phyloP scores from a whole-genome alignment of 768 basidiomycete genomes.

The Amanita rubescens region DNA sequence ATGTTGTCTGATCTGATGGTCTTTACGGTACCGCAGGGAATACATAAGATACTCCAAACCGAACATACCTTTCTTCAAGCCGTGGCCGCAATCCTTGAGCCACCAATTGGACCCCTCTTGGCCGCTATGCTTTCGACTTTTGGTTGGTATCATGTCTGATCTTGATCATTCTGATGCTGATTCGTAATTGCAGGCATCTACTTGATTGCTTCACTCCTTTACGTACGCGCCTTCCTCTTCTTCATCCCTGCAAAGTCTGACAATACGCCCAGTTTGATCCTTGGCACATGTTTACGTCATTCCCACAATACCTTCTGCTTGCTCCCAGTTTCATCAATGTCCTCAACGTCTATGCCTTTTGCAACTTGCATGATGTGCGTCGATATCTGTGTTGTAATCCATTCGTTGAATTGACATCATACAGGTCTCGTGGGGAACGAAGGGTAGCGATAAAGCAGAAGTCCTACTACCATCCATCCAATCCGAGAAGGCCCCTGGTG shows the following conservation, averaged over 20 bases:
- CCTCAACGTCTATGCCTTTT: conserved; percentile 95
- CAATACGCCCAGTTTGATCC: conserved; percentile 64
- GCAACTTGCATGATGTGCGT: conserved; percentile 85
- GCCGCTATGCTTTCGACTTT: conserved; percentile 87
- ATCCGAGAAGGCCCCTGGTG: conserved; percentile 72
- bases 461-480: conserved; percentile 84
- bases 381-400: background rate
- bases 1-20: background rate
- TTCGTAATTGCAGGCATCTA: conserved; percentile 52
- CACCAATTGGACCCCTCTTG: conserved; percentile 76
- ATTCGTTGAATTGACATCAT: background rate
- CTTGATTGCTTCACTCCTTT: conserved; percentile 76
- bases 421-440: conserved; percentile 92
- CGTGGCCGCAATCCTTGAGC: conserved; percentile 58
- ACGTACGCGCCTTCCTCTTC: conserved; percentile 43
- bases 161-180: conserved; percentile 4
- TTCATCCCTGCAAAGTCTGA: background rate
- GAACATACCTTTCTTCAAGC: conserved; percentile 40
- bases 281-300: conserved; percentile 96
- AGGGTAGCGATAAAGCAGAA: conserved; percentile 92
- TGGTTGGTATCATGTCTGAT: conserved; percentile 34
- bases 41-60: conserved; percentile 39
- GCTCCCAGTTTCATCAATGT: conserved; percentile 95
- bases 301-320: conserved; percentile 83
- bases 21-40: conserved; percentile 29